These are phyloP conservation scores for Cetraspora pellucida DNA, from an alignment of 192 early-diverging fungal species.

Conservation along the genomic window DNA sequence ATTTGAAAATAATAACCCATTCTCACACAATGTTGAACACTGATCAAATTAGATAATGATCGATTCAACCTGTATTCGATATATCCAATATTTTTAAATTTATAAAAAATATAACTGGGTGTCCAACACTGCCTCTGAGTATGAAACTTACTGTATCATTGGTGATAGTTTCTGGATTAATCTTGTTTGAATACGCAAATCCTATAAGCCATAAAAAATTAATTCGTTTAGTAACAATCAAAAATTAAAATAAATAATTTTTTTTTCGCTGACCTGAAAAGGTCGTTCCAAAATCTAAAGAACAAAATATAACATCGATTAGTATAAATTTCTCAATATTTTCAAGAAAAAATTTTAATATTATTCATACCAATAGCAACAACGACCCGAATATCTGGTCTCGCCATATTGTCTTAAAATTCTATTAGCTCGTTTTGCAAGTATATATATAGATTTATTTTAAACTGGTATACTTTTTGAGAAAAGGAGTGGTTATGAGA, in stretches of 20 bases:
- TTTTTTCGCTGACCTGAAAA: slow-evolving; percentile 24
- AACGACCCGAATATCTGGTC: slow-evolving; percentile 27
- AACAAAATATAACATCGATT: background rate
- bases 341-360: background rate
- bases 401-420: background rate
- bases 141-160: slow-evolving; percentile 16
- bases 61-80: background rate
- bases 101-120: background rate
- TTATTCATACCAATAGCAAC: slow-evolving; percentile 20
- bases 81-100: background rate
- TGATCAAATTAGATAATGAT: background rate
- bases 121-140: too few species aligned
- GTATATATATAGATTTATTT: too few species aligned
- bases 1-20: too few species aligned
- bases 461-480: too few species aligned
- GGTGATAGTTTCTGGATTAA: slow-evolving; percentile 22
- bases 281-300: slow-evolving; percentile 25
- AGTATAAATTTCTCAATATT: background rate
- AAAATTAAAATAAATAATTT: background rate
- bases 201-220: background rate
- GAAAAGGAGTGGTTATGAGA: too few species aligned
- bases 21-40: too few species aligned
- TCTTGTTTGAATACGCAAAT: slow-evolving; percentile 21
- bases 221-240: background rate
- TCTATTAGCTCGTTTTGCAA: too few species aligned